These are phyloP conservation scores for Punctularia strigosozonata DNA, from an alignment of 768 basidiomycete species.

Conservation along the genomic window DNA sequence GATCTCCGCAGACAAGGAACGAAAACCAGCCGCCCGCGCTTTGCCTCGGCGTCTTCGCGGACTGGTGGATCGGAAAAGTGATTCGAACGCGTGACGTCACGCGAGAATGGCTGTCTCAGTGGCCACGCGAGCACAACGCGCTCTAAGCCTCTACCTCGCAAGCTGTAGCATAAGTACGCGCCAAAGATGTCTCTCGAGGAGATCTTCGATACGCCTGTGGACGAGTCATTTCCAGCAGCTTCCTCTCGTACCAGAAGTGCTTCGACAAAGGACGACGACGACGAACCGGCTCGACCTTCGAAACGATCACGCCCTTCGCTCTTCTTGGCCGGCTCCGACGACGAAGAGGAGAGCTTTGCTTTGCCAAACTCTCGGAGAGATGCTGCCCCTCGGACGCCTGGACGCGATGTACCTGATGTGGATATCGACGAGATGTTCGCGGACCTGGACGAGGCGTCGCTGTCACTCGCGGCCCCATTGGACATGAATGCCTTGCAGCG, in stretches of 20 bases:
- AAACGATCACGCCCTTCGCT: conserved; percentile 30
- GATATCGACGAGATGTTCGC: conserved; percentile 27
- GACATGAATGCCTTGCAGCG: conserved; percentile 42
- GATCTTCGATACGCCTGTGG: conserved; percentile 49
- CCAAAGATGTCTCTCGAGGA: too few relatives aligned
- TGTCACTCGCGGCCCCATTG: conserved; percentile 35
- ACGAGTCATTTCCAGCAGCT: conserved; percentile 13
- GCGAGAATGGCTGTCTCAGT: too few relatives aligned
- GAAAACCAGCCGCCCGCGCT: too few relatives aligned
- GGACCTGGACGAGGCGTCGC: conserved; percentile 17
- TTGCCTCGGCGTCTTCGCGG: too few relatives aligned
- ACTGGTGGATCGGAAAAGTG: too few relatives aligned
- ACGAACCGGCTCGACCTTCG: conserved; percentile 4
- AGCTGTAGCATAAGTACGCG: conserved; percentile 20
- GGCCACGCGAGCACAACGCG: conserved; percentile 14
- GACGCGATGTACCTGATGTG: neutral
- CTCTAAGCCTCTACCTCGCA: conserved; percentile 6
- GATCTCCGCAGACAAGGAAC: too few relatives aligned
- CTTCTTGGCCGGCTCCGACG: conserved; percentile 46
- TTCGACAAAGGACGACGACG: conserved; percentile 10
- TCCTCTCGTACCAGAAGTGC: conserved; percentile 2
- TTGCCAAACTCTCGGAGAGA: conserved; percentile 1
- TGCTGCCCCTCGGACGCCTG: neutral
- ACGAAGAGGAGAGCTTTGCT: too few relatives aligned
- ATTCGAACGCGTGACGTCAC: too few relatives aligned